phyloP scores from a whole-genome alignment of 495 filamentous ascomycete genomes.

The Lepidopterella palustris region DNA sequence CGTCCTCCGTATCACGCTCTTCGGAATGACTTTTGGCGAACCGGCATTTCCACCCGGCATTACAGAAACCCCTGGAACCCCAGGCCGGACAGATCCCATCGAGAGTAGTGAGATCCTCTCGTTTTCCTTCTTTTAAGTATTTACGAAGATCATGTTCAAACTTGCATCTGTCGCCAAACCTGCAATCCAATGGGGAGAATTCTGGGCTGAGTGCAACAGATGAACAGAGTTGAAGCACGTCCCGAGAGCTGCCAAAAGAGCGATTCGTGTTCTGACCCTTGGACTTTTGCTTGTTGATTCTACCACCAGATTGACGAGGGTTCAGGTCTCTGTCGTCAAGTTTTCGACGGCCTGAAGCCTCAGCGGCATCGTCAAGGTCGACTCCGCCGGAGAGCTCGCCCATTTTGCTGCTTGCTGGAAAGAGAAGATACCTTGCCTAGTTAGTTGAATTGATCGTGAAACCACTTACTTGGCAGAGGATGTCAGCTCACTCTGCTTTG shows the following conservation, averaged over 20 bases:
- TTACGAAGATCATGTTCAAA: slow-evolving; percentile 74
- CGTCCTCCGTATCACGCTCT: slow-evolving; percentile 67
- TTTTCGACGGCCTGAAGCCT: slow-evolving; percentile 32
- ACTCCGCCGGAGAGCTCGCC: slow-evolving; percentile 6
- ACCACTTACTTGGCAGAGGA: not conserved
- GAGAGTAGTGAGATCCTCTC: slow-evolving; percentile 68
- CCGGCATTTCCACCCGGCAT: slow-evolving; percentile 85
- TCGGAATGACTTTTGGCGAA: slow-evolving; percentile 75
- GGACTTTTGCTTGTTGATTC: slow-evolving; percentile 56
- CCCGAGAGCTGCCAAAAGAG: slow-evolving; percentile 73
- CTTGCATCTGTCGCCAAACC: slow-evolving; percentile 69
- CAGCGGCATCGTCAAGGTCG: slow-evolving; percentile 37
- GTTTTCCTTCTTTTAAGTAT: slow-evolving; percentile 77
- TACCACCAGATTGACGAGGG: slow-evolving; percentile 29
- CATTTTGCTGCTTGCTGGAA: slow-evolving; percentile 1
- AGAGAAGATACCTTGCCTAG: slow-evolving; percentile 14
- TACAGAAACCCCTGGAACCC: slow-evolving; percentile 66
- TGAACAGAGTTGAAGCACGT: slow-evolving; percentile 71
- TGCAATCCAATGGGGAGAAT: slow-evolving; percentile 66
- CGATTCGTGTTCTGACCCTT: slow-evolving; percentile 81
- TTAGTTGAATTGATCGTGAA: slow-evolving; percentile 7
- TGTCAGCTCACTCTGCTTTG: slow-evolving; percentile 65
- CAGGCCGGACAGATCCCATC: slow-evolving; percentile 72
- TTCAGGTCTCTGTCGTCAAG: slow-evolving; percentile 32
- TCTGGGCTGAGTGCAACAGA: slow-evolving; percentile 60